Evolutionary conservation across 306 rosid genomes (phyloP).

Genomic region (Lagenaria siceraria): DNA sequence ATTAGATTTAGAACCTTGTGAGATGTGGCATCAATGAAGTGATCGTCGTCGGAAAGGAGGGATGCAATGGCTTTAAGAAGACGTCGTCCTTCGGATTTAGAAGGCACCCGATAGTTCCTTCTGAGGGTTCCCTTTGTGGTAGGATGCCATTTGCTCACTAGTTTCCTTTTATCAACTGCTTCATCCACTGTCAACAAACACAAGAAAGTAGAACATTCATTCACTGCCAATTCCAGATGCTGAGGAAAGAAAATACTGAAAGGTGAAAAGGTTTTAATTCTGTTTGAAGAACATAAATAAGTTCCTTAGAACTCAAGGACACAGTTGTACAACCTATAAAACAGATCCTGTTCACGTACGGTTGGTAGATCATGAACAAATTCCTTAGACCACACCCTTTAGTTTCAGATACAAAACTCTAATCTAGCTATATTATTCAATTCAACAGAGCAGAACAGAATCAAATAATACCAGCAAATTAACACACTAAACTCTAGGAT

Average conservation of each 20-base stretch:
- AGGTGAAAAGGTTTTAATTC: background rate
- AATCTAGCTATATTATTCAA: background rate
- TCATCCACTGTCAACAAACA: conserved; percentile 24
- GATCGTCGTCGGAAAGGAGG: conserved; percentile 74
- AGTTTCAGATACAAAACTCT: background rate
- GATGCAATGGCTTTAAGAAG: conserved; percentile 79
- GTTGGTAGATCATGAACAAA: background rate
- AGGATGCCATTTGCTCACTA: conserved; percentile 95
- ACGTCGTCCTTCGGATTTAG: conserved; percentile 69
- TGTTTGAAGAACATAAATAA: background rate
- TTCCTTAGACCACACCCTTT: background rate
- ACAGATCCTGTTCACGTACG: too few relatives aligned
- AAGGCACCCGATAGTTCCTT: conserved; percentile 78
- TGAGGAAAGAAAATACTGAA: background rate
- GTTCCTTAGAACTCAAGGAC: too few relatives aligned
- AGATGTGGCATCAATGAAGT: conserved; percentile 82
- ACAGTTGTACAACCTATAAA: too few relatives aligned
- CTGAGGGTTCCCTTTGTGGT: conserved; percentile 88
- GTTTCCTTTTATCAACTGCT: conserved; percentile 38
- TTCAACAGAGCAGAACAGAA: background rate
- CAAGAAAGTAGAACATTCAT: background rate
- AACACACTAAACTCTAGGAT: background rate
- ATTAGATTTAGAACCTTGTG: conserved; percentile 52
- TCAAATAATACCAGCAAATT: background rate
- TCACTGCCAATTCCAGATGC: background rate